Evolutionary conservation across 1,284 basidiomycete species (phyloP), one percentile per base, ranked within the genome.

Genomic region (Ganoderma meredithae): DNA sequence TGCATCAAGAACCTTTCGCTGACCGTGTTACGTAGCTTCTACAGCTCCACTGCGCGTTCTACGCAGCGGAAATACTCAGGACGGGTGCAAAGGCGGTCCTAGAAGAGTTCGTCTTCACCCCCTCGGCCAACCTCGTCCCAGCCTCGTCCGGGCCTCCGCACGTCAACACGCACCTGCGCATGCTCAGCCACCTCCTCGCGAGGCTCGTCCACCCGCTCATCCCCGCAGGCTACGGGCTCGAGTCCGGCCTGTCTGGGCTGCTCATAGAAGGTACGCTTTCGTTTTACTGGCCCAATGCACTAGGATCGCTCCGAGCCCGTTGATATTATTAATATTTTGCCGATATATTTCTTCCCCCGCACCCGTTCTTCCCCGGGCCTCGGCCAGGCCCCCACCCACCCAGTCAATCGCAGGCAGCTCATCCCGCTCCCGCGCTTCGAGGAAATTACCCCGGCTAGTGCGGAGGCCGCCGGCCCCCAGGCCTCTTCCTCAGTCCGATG

Each of bases 231-330:
- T 89, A 89, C 75, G 90, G 89, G 4, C 76, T 84, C 7, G 90
- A 92, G 73, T 90, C 92, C 72, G 83, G 83, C 7, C 74, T 91
- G n/a, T 83, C 83, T 7, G 90, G 90, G 5, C 85, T 90, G 75
- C 77, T 88, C 17, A 85, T 85, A 5, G 89, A 92, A 84, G 90
- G 90, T 88, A 31, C 27, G 22, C 52, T 27, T 53, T 15, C 52
- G 27, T 53, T 53, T 53, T 31, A 27, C 17, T 31, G 52, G 17
- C n/a, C 9, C n/a, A 49, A 49, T n/a, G 36, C 36, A 39, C 47
- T 12, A n/a, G 47, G n/a, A 22, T 53, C 52, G 25, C 27, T 13
- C 52, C 52, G 52, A 10, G 27, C 13, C 52, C 52, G 31, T 31
- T 31, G 31, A 5, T 5, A 31, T 53, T 39, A 39, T 9, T 39